Conservation (phyloP, 179 eudicot species). For the Silene coronaria region DNA sequence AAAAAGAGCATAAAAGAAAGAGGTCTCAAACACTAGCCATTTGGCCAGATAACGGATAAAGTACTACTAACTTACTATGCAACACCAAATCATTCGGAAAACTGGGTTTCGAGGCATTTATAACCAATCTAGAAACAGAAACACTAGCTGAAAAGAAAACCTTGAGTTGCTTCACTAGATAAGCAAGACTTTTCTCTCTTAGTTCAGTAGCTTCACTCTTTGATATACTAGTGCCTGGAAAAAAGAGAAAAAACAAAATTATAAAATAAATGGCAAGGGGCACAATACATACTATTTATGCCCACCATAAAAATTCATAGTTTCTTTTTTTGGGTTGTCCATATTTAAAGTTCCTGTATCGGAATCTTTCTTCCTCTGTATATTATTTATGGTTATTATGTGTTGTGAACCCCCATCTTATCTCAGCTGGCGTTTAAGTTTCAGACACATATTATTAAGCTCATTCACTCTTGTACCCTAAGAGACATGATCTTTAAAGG, state of each 20-base stretch:
- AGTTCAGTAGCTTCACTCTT: conserved; percentile 54
- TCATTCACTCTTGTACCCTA: too few species aligned
- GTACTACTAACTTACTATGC: background rate
- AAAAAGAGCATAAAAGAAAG: background rate
- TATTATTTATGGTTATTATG: too few species aligned
- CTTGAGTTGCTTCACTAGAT: conserved; percentile 61
- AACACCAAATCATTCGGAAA: background rate
- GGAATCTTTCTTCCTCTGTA: too few species aligned
- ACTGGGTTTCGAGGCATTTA: background rate
- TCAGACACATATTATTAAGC: too few species aligned
- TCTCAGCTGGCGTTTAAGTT: too few species aligned
- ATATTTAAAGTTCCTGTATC: too few species aligned
- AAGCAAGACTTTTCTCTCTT: conserved; percentile 56
- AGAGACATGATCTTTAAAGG: background rate
- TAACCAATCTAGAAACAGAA: background rate
- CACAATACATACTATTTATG: too few species aligned
- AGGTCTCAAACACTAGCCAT: background rate
- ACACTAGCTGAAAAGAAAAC: conserved; percentile 23
- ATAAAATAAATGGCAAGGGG: too few species aligned
- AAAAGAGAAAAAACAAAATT: conserved; percentile 4
- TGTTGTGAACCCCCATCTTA: too few species aligned
- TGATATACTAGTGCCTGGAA: conserved; percentile 62
- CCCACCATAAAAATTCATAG: too few species aligned
- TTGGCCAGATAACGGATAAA: background rate
- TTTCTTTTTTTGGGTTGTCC: too few species aligned